phyloP scores from a whole-genome alignment of 495 filamentous ascomycete genomes.

The Hypoxylon perforatum region DNA sequence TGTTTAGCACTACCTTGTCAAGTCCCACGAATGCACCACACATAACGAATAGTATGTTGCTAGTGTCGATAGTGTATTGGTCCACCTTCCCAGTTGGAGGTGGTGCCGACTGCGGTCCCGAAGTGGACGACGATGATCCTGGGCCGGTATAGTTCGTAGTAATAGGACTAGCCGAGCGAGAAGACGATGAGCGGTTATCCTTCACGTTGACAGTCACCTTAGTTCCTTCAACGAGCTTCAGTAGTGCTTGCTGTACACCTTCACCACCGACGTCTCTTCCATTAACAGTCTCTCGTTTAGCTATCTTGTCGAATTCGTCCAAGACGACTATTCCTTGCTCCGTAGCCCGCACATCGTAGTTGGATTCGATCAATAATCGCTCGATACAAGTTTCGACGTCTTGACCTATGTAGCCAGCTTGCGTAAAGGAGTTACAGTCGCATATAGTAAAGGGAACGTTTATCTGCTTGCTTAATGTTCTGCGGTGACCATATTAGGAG shows the following conservation, averaged over 20 bases:
- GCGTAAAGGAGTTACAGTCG: slow-evolving; percentile 96
- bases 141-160: slow-evolving; percentile 51
- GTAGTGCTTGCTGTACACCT: slow-evolving; percentile 93
- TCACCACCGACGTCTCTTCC: slow-evolving; percentile 87
- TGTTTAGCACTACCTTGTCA: slow-evolving; percentile 85
- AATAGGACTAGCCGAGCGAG: slow-evolving; percentile 57
- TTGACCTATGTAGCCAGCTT: slow-evolving; percentile 97
- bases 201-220: slow-evolving; percentile 91
- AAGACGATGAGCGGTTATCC: slow-evolving; percentile 68
- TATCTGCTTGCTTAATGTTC: slow-evolving; percentile 66
- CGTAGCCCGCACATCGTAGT: slow-evolving; percentile 86
- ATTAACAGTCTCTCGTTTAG: slow-evolving; percentile 64
- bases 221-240: slow-evolving; percentile 97
- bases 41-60: slow-evolving; percentile 96
- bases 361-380: slow-evolving; percentile 85
- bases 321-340: slow-evolving; percentile 95
- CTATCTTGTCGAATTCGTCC: slow-evolving; percentile 97
- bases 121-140: slow-evolving; percentile 46
- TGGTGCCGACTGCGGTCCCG: slow-evolving; percentile 43
- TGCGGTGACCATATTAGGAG: slow-evolving; percentile 33
- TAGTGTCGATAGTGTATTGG: slow-evolving; percentile 89
- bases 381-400: slow-evolving; percentile 95
- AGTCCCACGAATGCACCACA: slow-evolving; percentile 95
- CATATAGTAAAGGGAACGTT: slow-evolving; percentile 97
- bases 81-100: slow-evolving; percentile 75